A percentile compares a stretch with the other conserved stretches of the same genome.
Conservation (phyloP, 306 rosid genomes). For the Begonia fuchsioides region DNA sequence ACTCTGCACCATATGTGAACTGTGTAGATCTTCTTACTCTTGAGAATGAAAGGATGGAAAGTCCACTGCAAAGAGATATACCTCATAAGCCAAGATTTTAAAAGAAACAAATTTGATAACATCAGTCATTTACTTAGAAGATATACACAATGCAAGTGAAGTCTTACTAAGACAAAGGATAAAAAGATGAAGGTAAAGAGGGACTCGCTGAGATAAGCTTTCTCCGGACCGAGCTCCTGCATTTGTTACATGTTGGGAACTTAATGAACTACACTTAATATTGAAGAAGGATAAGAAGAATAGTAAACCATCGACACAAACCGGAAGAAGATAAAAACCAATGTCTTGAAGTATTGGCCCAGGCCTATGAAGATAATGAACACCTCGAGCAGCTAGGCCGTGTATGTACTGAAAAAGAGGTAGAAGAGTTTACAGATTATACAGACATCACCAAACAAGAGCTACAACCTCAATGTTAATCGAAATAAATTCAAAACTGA, state of each 20-base stretch:
- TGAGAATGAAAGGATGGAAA: constrained; percentile 34
- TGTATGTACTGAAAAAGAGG: constrained; percentile 60
- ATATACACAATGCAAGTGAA: background rate
- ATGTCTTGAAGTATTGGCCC: constrained; percentile 87
- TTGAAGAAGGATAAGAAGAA: too few species aligned
- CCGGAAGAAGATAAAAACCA: constrained; percentile 80
- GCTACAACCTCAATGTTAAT: too few species aligned
- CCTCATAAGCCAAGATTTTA: background rate
- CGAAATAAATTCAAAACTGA: too few species aligned
- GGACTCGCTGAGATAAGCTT: constrained; percentile 60
- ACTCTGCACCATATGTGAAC: constrained; percentile 47
- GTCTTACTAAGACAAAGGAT: constrained; percentile 59
- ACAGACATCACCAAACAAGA: too few species aligned
- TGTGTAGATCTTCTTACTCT: constrained; percentile 33
- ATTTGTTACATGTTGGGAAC: too few species aligned
- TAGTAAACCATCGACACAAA: constrained; percentile 29
- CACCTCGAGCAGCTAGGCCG: constrained; percentile 94
- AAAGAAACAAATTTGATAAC: too few species aligned
- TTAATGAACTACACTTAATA: too few species aligned
- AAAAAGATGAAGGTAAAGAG: constrained; percentile 43
- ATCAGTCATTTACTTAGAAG: too few species aligned
- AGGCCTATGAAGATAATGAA: constrained; percentile 86
- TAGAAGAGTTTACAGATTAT: too few species aligned
- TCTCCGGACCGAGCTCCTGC: constrained; percentile 69
- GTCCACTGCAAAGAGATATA: constrained; percentile 35